Evolutionary conservation across 2,329 filamentous ascomycete genomes (phyloP).

Genomic region (Fusarium penzigii): DNA sequence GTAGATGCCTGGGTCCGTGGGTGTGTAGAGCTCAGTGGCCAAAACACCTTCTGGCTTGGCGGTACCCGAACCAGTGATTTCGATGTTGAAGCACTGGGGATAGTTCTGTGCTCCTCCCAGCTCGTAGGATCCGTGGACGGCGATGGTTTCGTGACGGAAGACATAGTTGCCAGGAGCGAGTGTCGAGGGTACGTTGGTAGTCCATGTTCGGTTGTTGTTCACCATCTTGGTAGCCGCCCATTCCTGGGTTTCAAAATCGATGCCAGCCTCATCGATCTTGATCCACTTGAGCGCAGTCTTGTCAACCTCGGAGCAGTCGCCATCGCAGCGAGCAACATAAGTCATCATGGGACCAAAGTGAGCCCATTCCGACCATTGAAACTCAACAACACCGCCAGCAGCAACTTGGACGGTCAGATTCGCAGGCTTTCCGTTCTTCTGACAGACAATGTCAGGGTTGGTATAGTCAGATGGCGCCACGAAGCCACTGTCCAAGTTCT

Average conservation of each 20-base stretch:
- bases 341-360: slow-evolving; percentile 59
- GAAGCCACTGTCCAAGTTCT: slow-evolving; percentile 53
- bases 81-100: slow-evolving; percentile 23
- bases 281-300: slow-evolving; percentile 58
- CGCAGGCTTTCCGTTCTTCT: slow-evolving; percentile 40
- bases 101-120: slow-evolving; percentile 21
- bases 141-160: slow-evolving; percentile 54
- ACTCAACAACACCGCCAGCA: slow-evolving; percentile 42
- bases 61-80: slow-evolving; percentile 43
- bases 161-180: slow-evolving; percentile 46
- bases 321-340: slow-evolving; percentile 61
- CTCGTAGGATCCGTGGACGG: slow-evolving; percentile 43
- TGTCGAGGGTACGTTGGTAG: slow-evolving; percentile 36
- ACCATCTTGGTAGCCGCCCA: slow-evolving; percentile 46
- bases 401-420: slow-evolving; percentile 36
- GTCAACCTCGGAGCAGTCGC: slow-evolving; percentile 55
- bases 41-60: slow-evolving; percentile 37
- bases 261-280: slow-evolving; percentile 64
- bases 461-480: slow-evolving; percentile 43
- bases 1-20: slow-evolving; percentile 33
- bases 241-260: slow-evolving; percentile 37
- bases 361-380: slow-evolving; percentile 47
- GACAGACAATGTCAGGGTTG: slow-evolving; percentile 48
- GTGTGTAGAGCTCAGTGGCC: slow-evolving; percentile 32
- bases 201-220: slow-evolving; percentile 40